Base-by-base conservation (phyloP, 2,329 filamentous ascomycete genomes). In the Xylariaceae sp. region DNA sequence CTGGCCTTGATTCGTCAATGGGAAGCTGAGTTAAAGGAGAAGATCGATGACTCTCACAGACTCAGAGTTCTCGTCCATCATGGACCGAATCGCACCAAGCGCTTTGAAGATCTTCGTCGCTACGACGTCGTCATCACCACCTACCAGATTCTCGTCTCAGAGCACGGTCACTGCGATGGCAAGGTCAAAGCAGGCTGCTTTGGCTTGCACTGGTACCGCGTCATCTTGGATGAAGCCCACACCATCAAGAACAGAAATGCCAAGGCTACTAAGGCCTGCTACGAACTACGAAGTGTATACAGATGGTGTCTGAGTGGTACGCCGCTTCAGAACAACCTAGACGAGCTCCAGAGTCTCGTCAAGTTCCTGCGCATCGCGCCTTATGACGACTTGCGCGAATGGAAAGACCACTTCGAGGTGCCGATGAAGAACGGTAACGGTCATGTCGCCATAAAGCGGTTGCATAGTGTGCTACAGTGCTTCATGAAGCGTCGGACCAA, bases 401-500 rank as follows among this genome's bases (percentile, higher is more conserved):
- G 94, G 93, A 92, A 93, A 66, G 88, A 92, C 13, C 88, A 95
- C 59, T 99, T 99, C 61, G 92, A 92, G 56, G 78, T 82, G 50
- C 94, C 94, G 0, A 85, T 99, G 82, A 96, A 93, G 77, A 90
- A 89, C 62, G 92, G 92, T 6, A 88, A 89, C 62, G 94, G 93
- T 9, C 89, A 92, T 56, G 82, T 97, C 59, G 93, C 94, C 13
- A 95, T 99, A 72, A 84, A 87, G 54, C 85, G 94, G 50, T 78
- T 99, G 37, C 92, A 96, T 66, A 86, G 88, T 58, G 86, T 96
- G 62, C 78, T 99, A 3, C 88, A 89, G 57, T 93, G 92, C 57
- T 96, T 96, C 76, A 99, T 99, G 94, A 96, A 97, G 78, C 87
- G 94, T n/a, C 86, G 94, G 48, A 97, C 92, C 7, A 99, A 99